phyloP scores from a whole-genome alignment of 768 basidiomycete genomes.

The Trametes sanguinea region DNA sequence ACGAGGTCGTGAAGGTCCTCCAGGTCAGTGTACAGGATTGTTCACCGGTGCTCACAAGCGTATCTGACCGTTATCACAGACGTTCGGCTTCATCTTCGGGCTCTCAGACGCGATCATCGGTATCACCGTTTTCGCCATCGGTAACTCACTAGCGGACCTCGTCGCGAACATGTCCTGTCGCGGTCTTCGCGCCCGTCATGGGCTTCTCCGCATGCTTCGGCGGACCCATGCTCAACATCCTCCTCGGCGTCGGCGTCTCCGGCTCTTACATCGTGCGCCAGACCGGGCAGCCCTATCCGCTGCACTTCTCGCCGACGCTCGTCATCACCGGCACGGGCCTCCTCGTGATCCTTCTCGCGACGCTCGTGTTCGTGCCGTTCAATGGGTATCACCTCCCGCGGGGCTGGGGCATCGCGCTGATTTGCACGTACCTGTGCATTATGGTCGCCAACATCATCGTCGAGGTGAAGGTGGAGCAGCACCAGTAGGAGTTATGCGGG shows the following conservation, averaged over 20 bases:
- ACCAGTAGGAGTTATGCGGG: background rate
- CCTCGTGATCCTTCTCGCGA: conserved; percentile 71
- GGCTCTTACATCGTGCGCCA: conserved; percentile 82
- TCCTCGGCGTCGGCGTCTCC: conserved; percentile 89
- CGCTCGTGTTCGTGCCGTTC: conserved; percentile 80
- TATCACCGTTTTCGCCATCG: conserved; percentile 93
- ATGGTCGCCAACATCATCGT: conserved; percentile 82
- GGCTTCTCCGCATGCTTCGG: conserved; percentile 95
- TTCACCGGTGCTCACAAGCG: no score
- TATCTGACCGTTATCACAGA: conserved; percentile 44
- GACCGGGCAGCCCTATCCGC: conserved; percentile 59
- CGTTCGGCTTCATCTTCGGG: conserved; percentile 91
- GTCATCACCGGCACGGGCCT: conserved; percentile 83
- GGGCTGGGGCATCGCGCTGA: conserved; percentile 80
- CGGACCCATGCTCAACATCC: conserved; percentile 89
- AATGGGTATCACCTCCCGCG: conserved; percentile 82
- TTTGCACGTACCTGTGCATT: conserved; percentile 68
- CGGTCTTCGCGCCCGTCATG: conserved; percentile 92
- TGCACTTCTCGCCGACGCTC: conserved; percentile 81
- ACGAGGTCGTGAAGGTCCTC: conserved; percentile 90
- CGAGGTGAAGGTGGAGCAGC: conserved; percentile 49
- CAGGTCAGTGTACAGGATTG: conserved; percentile 49
- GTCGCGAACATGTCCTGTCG: conserved; percentile 97
- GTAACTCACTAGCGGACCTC: conserved; percentile 94
- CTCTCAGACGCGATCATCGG: conserved; percentile 97